Base-by-base conservation (phyloP, 2,329 filamentous ascomycete genomes). In the Calonectria hongkongensis region DNA sequence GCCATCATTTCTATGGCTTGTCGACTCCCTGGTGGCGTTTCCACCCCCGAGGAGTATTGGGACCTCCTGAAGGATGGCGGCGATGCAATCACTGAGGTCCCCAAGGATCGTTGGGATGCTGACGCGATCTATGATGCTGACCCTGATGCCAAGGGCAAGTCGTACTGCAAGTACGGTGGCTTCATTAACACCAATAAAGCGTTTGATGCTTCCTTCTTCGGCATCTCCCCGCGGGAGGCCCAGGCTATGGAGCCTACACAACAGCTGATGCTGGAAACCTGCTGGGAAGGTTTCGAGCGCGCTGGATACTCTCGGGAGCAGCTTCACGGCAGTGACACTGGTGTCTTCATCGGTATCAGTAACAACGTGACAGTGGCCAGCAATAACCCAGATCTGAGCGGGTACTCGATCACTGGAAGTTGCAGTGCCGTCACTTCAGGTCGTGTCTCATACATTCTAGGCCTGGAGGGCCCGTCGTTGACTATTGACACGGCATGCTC, bases 251-350 rank as follows among this genome's bases (percentile, higher is more conserved):
- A 54, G 13, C 50, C 50, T 4, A 54, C 28, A 18, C 50, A 54
- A 12, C 15, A 28, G 21, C 9, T 54, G 15, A 30, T 54, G 50
- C 50, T 54, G 16, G 50, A 54, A 21, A 33, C 50, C 13, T 54
- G 50, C 50, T 54, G 50, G 50, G 50, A 54, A 27, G 50, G 50
- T 27, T 54, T 54, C 27, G 50, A 54, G 50, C 50, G 50, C 50
- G 50, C 50, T 15, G 50, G 50, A 3, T 54, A 54, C 27, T 28
- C 50, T 15, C 5, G 13, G 16, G 50, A 54, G 27, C 50, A 54
- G 50, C 50, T 54, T 10, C 25, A 10, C 9, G 27, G 27, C 3
- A 54, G 50, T 27, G 9, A 33, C 6, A 54, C 50, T 7, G 50
- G 50, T 5, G 50, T 54, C 7, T 54, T 33, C 50, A 30, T 54